These are phyloP conservation scores for Mycena albidolilacea DNA, from an alignment of 768 basidiomycete genomes.

Conservation along the genomic window DNA sequence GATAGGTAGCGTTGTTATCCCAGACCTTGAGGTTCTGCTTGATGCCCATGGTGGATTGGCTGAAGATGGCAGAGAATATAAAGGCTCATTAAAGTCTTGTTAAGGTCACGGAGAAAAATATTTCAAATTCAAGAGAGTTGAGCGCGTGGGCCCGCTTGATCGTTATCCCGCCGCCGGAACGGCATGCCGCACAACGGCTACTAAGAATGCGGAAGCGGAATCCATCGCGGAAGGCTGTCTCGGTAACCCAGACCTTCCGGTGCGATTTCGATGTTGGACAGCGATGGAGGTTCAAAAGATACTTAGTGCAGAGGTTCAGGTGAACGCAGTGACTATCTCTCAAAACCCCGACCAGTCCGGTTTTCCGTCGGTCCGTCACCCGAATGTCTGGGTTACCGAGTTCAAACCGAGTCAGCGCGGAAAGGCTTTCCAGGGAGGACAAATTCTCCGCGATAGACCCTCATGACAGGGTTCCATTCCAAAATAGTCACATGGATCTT, in stretches of 20 bases:
- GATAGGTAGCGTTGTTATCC: constrained; percentile 8
- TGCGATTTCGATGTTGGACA: neutral
- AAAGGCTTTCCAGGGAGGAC: neutral
- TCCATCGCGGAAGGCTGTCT: neutral
- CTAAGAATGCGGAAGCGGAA: neutral
- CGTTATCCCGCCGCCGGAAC: constrained; percentile 2
- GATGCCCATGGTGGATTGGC: constrained; percentile 7
- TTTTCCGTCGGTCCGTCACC: neutral
- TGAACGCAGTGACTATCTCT: neutral
- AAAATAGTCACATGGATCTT: neutral
- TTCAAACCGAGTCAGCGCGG: neutral
- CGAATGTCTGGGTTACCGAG: constrained; percentile 3
- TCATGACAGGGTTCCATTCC: neutral
- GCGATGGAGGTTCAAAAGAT: neutral
- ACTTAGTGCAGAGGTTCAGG: constrained; percentile 2
- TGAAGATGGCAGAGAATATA: constrained; percentile 3
- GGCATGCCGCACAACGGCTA: constrained; percentile 1
- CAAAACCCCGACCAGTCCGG: neutral
- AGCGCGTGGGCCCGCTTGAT: neutral
- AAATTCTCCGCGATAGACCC: neutral
- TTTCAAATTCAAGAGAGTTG: constrained; percentile 9
- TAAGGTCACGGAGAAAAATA: neutral
- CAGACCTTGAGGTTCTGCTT: constrained; percentile 10
- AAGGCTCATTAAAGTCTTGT: too few relatives aligned
- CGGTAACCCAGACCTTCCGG: constrained; percentile 3